Conservation (phyloP, 2,329 filamentous ascomycete species). For the Ilyonectria sp. region DNA sequence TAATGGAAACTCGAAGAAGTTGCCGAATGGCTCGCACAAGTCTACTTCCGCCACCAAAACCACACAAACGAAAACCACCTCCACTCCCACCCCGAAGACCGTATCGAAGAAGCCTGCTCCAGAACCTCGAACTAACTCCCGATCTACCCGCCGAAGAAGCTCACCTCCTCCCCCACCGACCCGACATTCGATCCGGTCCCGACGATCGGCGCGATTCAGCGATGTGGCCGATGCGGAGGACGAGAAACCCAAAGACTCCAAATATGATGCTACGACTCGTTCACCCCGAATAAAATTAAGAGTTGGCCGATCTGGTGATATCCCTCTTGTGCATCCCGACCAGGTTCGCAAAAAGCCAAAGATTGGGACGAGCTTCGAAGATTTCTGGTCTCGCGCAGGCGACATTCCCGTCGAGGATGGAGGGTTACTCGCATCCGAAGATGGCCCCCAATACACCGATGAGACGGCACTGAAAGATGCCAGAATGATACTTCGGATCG, state of each 20-base stretch:
- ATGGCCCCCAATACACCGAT: slow-evolving; percentile 70
- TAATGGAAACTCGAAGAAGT: slow-evolving; percentile 47
- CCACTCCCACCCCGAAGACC: slow-evolving; percentile 50
- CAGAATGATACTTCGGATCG: slow-evolving; percentile 76
- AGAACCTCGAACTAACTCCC: slow-evolving; percentile 50
- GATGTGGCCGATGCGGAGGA: slow-evolving; percentile 45
- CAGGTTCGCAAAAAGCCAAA: slow-evolving; percentile 69
- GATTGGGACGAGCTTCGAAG: slow-evolving; percentile 68
- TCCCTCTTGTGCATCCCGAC: slow-evolving; percentile 73
- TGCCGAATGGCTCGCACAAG: slow-evolving; percentile 46
- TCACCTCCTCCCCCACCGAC: slow-evolving; percentile 57
- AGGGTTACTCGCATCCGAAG: slow-evolving; percentile 69
- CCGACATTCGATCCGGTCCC: slow-evolving; percentile 60
- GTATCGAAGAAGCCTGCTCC: slow-evolving; percentile 48
- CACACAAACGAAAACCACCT: slow-evolving; percentile 38
- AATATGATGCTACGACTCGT: slow-evolving; percentile 45
- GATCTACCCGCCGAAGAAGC: slow-evolving; percentile 57
- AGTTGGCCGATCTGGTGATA: slow-evolving; percentile 54
- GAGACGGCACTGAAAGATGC: slow-evolving; percentile 80
- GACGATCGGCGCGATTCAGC: slow-evolving; percentile 59
- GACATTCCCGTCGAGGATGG: slow-evolving; percentile 71
- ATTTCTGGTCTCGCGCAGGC: slow-evolving; percentile 69
- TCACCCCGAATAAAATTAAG: slow-evolving; percentile 66
- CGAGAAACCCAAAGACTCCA: slow-evolving; percentile 31
- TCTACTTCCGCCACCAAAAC: slow-evolving; percentile 45